A percentile compares a stretch with the other conserved stretches of the same genome.
These are phyloP conservation scores for Linum lewisii DNA, from an alignment of 345 rosid genomes.

Conservation along the genomic window DNA sequence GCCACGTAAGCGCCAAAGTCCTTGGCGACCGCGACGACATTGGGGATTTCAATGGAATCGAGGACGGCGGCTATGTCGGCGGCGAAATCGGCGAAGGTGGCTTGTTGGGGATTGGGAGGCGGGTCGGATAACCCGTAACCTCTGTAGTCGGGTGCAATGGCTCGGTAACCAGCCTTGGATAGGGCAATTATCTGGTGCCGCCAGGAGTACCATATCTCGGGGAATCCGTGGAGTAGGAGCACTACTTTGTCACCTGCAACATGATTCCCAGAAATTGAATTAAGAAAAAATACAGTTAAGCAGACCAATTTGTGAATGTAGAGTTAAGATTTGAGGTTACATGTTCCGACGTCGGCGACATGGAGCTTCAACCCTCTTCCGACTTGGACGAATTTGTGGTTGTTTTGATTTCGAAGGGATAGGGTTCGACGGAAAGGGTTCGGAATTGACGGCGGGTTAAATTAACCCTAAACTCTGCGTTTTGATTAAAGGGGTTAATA, in stretches of 20 bases:
- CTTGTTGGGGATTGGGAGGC: slow-evolving; percentile 15
- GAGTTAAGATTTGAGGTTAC: too few species aligned
- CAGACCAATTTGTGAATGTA: too few species aligned
- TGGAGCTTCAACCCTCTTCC: neutral
- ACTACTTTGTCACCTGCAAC: slow-evolving; percentile 21
- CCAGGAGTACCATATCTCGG: slow-evolving; percentile 41
- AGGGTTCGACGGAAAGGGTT: too few species aligned
- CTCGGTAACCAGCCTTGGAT: slow-evolving; percentile 26
- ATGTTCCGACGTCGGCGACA: neutral
- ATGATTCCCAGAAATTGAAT: too few species aligned
- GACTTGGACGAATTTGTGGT: neutral
- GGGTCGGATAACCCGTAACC: slow-evolving; percentile 26
- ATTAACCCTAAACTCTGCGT: too few species aligned
- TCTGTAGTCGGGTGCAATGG: slow-evolving; percentile 32
- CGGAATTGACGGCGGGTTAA: too few species aligned
- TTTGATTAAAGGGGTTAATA: too few species aligned
- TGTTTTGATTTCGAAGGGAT: too few species aligned
- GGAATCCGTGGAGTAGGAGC: slow-evolving; percentile 36
- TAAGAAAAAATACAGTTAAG: too few species aligned
- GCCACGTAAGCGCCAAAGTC: slow-evolving; percentile 31
- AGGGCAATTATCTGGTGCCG: slow-evolving; percentile 33
- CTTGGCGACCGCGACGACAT: slow-evolving; percentile 30
- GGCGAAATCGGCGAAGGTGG: slow-evolving; percentile 25
- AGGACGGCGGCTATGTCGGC: slow-evolving; percentile 28
- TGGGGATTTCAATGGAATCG: slow-evolving; percentile 18